Evolutionary conservation across 106 monocot species (phyloP).

Genomic region (Chionographis japonica): DNA sequence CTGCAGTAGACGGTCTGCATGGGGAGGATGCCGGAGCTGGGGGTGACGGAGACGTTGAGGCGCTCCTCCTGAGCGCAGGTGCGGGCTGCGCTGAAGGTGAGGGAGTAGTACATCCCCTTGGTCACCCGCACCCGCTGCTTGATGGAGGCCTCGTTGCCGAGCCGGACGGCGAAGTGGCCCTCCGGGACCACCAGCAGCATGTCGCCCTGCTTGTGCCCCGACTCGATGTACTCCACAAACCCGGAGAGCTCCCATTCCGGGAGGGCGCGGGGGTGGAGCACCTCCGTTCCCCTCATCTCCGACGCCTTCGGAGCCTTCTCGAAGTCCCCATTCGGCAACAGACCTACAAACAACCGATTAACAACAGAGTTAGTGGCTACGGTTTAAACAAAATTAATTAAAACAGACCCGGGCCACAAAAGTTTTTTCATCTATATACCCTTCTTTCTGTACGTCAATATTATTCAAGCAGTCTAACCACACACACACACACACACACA

Average conservation of each 20-base stretch:
- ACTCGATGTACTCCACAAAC: constrained; percentile 40
- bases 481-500: too few species aligned
- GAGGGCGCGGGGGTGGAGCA: constrained; percentile 14
- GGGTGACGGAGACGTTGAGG: constrained; percentile 40
- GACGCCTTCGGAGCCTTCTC: constrained; percentile 18
- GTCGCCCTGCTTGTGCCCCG: constrained; percentile 42
- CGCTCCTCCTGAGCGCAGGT: constrained; percentile 58
- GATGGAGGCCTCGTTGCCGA: constrained; percentile 42
- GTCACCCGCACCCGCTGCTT: constrained; percentile 25
- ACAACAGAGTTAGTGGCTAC: too few species aligned
- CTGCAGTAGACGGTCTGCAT: constrained; percentile 59
- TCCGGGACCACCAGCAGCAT: constrained; percentile 38
- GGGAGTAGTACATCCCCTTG: constrained; percentile 38
- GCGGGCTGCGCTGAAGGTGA: constrained; percentile 59
- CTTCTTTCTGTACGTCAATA: too few species aligned
- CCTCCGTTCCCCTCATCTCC: constrained; percentile 24
- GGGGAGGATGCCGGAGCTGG: constrained; percentile 33
- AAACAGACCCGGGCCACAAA: too few species aligned
- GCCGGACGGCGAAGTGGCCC: constrained; percentile 27
- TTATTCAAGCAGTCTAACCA: too few species aligned
- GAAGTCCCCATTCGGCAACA: constrained; percentile 28
- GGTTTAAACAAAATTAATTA: too few species aligned
- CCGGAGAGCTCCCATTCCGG: constrained; percentile 29
- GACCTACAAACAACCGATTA: neutral
- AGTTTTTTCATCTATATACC: too few species aligned